A percentile compares a stretch with the other conserved stretches of the same genome.
Evolutionary conservation across 805 yeast genomes (phyloP).

Genomic region (Phaffomyces opuntiae): DNA sequence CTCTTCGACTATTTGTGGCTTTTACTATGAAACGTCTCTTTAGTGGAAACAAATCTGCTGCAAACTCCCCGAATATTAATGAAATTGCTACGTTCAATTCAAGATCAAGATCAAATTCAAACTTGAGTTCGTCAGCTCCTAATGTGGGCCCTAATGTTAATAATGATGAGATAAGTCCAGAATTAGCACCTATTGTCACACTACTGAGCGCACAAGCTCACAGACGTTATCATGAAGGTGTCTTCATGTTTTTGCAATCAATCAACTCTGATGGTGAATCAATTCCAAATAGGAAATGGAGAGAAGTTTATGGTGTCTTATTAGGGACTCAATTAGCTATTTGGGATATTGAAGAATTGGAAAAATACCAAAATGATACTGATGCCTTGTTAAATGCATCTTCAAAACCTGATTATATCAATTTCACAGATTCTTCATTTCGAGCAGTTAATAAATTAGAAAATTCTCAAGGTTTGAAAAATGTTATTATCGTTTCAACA

Average conservation of each 20-base stretch:
- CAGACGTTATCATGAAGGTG: constrained; percentile 70
- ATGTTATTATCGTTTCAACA: constrained; percentile 81
- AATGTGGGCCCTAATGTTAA: constrained; percentile 1
- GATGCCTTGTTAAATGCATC: constrained; percentile 49
- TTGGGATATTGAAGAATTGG: constrained; percentile 76
- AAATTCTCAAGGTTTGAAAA: constrained; percentile 53
- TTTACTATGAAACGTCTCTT: constrained; percentile 1
- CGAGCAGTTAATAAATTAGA: constrained; percentile 65
- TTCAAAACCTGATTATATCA: constrained; percentile 78
- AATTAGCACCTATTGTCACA: constrained; percentile 61
- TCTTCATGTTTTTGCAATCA: constrained; percentile 66
- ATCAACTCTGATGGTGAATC: constrained; percentile 82
- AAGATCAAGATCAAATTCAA: constrained; percentile 1
- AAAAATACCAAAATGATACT: constrained; percentile 37
- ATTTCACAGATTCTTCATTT: constrained; percentile 84
- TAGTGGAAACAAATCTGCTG: constrained; percentile 5
- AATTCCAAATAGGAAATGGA: constrained; percentile 71
- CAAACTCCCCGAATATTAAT: constrained; percentile 2
- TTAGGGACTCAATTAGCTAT: constrained; percentile 88
- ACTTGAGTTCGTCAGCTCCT: neutral
- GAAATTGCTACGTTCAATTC: neutral
- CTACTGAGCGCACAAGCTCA: constrained; percentile 66
- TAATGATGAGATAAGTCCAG: constrained; percentile 25
- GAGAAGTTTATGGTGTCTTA: constrained; percentile 85
- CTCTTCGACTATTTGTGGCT: too few relatives aligned